phyloP scores from a whole-genome alignment of 2,329 filamentous ascomycete species.

The Penicillium rolfsii region DNA sequence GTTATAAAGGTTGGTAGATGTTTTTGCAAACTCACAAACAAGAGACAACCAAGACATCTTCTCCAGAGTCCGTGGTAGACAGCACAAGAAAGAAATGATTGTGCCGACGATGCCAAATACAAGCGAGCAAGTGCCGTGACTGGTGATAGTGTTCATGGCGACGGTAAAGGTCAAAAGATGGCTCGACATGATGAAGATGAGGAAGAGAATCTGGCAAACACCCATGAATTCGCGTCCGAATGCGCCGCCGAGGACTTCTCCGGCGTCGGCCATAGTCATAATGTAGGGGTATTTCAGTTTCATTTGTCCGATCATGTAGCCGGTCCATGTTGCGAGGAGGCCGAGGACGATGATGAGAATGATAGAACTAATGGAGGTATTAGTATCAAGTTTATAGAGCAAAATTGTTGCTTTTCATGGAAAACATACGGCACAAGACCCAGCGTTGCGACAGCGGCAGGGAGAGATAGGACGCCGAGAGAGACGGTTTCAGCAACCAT shows the following conservation, averaged over 20 bases:
- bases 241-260: constrained; percentile 62
- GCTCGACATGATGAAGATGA: constrained; percentile 71
- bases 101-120: constrained; percentile 65
- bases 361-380: constrained; percentile 45
- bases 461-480: constrained; percentile 58
- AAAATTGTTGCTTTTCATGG: neutral
- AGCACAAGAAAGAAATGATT: constrained; percentile 61
- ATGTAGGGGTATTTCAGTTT: constrained; percentile 61
- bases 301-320: constrained; percentile 64
- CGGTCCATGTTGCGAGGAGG: constrained; percentile 62
- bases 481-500: constrained; percentile 62
- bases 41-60: constrained; percentile 66
- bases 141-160: constrained; percentile 67
- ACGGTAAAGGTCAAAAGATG: constrained; percentile 72
- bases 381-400: neutral
- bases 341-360: constrained; percentile 59
- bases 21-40: constrained; percentile 43
- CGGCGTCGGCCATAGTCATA: constrained; percentile 69
- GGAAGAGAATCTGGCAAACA: constrained; percentile 63
- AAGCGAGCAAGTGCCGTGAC: constrained; percentile 65
- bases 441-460: constrained; percentile 54
- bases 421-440: constrained; percentile 52
- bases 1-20: too few relatives aligned
- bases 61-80: constrained; percentile 64
- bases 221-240: constrained; percentile 66